These are phyloP conservation scores for Tricholoma sp. DNA, from an alignment of 768 basidiomycete genomes.

Conservation along the genomic window DNA sequence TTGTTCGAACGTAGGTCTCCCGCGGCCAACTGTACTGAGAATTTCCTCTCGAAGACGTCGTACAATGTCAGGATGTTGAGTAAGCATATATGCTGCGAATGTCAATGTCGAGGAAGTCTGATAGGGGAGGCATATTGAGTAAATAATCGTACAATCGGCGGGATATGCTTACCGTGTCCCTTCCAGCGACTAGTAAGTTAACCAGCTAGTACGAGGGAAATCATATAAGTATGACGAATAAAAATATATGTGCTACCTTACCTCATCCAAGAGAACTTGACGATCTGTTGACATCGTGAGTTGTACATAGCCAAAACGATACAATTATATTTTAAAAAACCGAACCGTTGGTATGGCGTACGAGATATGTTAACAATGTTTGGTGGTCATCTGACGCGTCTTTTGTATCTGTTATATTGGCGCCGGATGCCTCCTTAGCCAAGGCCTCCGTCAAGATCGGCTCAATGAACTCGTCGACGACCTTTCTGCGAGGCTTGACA, in stretches of 20 bases:
- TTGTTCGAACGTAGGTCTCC: slow-evolving; percentile 48
- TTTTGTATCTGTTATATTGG: not conserved
- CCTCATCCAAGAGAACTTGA: slow-evolving; percentile 19
- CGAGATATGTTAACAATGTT: slow-evolving; percentile 47
- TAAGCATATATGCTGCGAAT: slow-evolving; percentile 49
- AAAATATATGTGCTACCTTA: not conserved
- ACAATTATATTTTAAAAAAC: not conserved
- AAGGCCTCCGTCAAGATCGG: slow-evolving; percentile 48
- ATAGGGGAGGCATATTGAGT: not conserved
- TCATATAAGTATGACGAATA: not conserved
- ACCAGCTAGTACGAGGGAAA: slow-evolving; percentile 13
- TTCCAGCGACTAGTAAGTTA: slow-evolving; percentile 39
- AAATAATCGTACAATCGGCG: not conserved
- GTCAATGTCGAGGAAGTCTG: slow-evolving; percentile 49
- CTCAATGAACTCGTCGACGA: slow-evolving; percentile 47
- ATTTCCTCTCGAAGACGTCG: slow-evolving; percentile 47
- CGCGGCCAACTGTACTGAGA: slow-evolving; percentile 37
- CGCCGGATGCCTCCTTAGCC: slow-evolving; percentile 18
- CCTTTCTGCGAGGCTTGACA: slow-evolving; percentile 36
- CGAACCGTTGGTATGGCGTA: slow-evolving; percentile 47
- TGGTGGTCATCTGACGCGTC: slow-evolving; percentile 20
- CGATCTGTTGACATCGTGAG: slow-evolving; percentile 5
- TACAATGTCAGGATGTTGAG: slow-evolving; percentile 46
- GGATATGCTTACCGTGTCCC: slow-evolving; percentile 31
- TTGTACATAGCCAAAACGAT: too few relatives aligned